Base-by-base conservation (phyloP, 2,329 filamentous ascomycete species). In the Myriangium duriaei region DNA sequence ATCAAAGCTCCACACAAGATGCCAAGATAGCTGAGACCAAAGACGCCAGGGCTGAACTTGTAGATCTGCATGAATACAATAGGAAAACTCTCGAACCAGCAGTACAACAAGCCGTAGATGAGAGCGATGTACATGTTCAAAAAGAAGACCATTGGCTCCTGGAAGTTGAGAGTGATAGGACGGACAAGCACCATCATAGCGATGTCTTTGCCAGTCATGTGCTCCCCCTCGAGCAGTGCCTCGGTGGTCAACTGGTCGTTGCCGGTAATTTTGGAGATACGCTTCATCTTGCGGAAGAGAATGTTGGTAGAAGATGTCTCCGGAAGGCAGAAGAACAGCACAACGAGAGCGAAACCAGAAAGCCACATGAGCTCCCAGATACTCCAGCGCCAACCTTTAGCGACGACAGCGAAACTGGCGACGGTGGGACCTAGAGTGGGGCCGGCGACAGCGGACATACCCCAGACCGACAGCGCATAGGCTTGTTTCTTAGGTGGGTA, bases 351-450 rank as follows among this genome's bases (percentile, higher is more conserved):
- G 41, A 60, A 57, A 2, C 55, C 57, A 13, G 54, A 60, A 0
- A 66, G 49, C 60, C 60, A 64, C 45, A 59, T 54, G 2, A 64
- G 43, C 43, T 61, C 56, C 60, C 59, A 63, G 21, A 63, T 61
- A 0, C 59, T 55, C 61, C 61, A 64, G 3, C 37, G 51, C 62
- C 60, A 64, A 18, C 53, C 58, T 32, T 57, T 47, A 2, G 31
- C 37, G 13, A 34, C 31, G 21, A 40, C 32, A n/a, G 60, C 57
- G 39, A 63, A 67, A 2, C 61, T 62, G 7, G 59, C 61, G 1
- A 65, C 48, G 0, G 65, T 44, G 1, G 63, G 63, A 2, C 63
- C 63, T n/a, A 65, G 45, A 0, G 57, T 55, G 0, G 62, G 62
- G 3, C 62, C 62, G 37, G 53, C 59, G 5, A 65, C 53, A 3